These are phyloP conservation scores for Tolypocladium album DNA, from an alignment of 2,329 filamentous ascomycete species.

Conservation along the genomic window DNA sequence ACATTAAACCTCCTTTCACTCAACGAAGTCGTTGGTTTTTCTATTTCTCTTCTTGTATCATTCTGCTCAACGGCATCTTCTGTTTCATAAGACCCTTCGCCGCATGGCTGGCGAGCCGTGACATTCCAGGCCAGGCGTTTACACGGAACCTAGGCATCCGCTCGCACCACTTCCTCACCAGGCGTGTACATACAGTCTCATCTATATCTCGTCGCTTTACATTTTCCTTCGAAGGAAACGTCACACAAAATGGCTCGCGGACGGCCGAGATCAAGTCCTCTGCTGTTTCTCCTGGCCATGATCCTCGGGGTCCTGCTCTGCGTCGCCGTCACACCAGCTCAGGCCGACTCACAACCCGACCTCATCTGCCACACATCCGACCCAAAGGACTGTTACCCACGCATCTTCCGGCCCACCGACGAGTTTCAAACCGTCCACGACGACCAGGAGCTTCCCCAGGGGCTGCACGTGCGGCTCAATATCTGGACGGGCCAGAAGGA, in stretches of 20 bases:
- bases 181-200: neutral
- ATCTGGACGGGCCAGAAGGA: constrained; percentile 53
- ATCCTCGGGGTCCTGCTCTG: constrained; percentile 16
- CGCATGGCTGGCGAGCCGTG: neutral
- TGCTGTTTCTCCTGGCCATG: constrained; percentile 8
- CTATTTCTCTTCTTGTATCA: neutral
- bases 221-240: neutral
- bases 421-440: constrained; percentile 53
- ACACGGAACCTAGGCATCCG: neutral
- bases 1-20: neutral
- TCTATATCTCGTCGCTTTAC: neutral
- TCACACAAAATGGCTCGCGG: neutral
- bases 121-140: neutral
- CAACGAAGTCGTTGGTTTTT: neutral
- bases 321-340: constrained; percentile 12
- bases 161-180: neutral
- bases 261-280: neutral
- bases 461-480: constrained; percentile 57
- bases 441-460: constrained; percentile 54
- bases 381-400: constrained; percentile 53
- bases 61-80: neutral
- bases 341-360: constrained; percentile 30
- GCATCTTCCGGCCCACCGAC: constrained; percentile 50
- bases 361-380: constrained; percentile 55
- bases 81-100: neutral